phyloP scores from a whole-genome alignment of 2,329 filamentous ascomycete genomes.

The Monilinia polystroma region DNA sequence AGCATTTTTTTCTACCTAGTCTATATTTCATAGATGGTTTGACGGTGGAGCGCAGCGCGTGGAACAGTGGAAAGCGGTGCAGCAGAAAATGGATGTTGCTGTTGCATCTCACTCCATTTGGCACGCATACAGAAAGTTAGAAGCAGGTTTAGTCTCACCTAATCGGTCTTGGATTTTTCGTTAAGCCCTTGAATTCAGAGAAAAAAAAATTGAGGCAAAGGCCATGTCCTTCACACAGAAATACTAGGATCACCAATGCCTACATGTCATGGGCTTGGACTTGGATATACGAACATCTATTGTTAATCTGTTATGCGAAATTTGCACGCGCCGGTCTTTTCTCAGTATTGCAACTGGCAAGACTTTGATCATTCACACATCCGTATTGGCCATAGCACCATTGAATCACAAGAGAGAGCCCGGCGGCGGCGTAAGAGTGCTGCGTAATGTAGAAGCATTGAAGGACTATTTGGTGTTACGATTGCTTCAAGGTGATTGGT shows the following conservation, averaged over 20 bases:
- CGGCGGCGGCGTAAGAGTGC: slow-evolving; percentile 18
- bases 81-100: slow-evolving; percentile 14
- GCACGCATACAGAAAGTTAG: neutral
- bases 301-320: neutral
- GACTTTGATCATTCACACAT: slow-evolving; percentile 22
- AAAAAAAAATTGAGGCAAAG: neutral
- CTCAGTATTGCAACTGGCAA: slow-evolving; percentile 9
- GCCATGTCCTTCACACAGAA: neutral
- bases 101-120: neutral
- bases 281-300: neutral
- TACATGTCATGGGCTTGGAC: slow-evolving; percentile 16
- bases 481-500: slow-evolving; percentile 14
- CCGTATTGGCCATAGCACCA: slow-evolving; percentile 7
- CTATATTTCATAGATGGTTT: slow-evolving; percentile 8
- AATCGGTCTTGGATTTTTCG: slow-evolving; percentile 9
- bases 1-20: neutral
- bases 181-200: neutral
- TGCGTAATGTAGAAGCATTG: slow-evolving; percentile 19
- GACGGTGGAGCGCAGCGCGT: slow-evolving; percentile 24
- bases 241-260: slow-evolving; percentile 17
- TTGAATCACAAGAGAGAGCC: slow-evolving; percentile 14
- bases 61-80: slow-evolving; percentile 23
- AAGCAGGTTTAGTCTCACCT: neutral
- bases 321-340: slow-evolving; percentile 19
- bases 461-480: neutral